phyloP scores from a whole-genome alignment of 768 basidiomycete species.

The Leccinum fibrillosum region DNA sequence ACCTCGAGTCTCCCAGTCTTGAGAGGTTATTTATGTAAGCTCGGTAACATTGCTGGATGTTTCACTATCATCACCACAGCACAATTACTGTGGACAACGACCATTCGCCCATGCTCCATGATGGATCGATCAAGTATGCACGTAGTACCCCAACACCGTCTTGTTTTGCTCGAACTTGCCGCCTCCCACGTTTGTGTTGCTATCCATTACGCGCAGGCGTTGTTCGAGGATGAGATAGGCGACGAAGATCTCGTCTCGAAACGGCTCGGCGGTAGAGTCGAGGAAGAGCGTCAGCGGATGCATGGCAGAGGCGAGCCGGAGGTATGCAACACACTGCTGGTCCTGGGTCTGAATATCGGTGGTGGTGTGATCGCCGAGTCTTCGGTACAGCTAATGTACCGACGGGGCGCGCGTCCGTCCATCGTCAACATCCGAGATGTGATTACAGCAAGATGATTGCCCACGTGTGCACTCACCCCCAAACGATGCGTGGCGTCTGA shows the following conservation, averaged over 20 bases:
- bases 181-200: constrained; percentile 4
- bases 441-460: background rate
- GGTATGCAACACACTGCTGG: constrained; percentile 8
- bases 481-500: constrained; percentile 11
- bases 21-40: background rate
- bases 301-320: constrained; percentile 1
- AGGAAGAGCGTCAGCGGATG: constrained; percentile 12
- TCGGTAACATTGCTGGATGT: background rate
- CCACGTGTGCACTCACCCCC: constrained; percentile 4
- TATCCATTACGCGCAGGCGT: constrained; percentile 8
- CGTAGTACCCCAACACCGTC: constrained; percentile 6
- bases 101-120: background rate
- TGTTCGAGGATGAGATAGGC: constrained; percentile 15
- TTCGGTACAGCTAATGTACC: constrained; percentile 5
- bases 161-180: constrained; percentile 15
- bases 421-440: background rate
- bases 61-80: background rate
- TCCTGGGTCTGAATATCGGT: background rate
- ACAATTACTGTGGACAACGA: background rate
- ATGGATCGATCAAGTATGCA: background rate
- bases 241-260: constrained; percentile 14
- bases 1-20: background rate
- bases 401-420: background rate
- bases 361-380: background rate
- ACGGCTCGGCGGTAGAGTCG: constrained; percentile 2